Base-by-base conservation (phyloP, 768 basidiomycete genomes). In the Suillus occidentalis region DNA sequence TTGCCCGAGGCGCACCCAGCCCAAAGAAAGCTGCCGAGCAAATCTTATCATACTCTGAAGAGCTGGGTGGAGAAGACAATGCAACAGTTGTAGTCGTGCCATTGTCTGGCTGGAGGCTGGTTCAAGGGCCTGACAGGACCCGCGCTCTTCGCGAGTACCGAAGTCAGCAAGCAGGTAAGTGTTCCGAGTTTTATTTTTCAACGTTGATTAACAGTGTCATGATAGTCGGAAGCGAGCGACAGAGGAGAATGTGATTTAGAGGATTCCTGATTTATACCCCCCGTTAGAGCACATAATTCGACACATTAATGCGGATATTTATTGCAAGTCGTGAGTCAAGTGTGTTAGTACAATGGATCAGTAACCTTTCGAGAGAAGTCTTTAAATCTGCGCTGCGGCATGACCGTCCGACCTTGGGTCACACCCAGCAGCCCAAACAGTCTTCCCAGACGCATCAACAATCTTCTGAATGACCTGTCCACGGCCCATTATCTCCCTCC, bases 381-480 rank as follows among this genome's bases (percentile, higher is more conserved):
- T 62, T 78, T 76, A 95, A 61, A 96, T 94, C 72, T 97, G 94
- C 20, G 89, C 87, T 22, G 85, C 87, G 42, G 94, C 96, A 72
- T 94, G 91, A 16, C 95, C 95, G 75, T 97, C 95, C 20, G 85
- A 91, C 42, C 95, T 86, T 63, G 85, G 86, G 75, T 99, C 97
- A 5, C 91, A 94, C 7, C 96, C 97, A 28, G 93, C 97, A 1
- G 92, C 95, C 97, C 97, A 99, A 6, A 96, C 90, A n/a, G 84
- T 79, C 73, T 78, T 81, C 16, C 93, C 92, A 36, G 87, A 86
- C 56, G 77, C 78, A 72, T 89, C 85, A 8, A 83, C 78, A 22
- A 92, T 75, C 74, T 85, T 90, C 77, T 97, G 95, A 68, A 99
- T 97, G 63, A 98, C 80, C 79, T 98, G 94, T 6, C 94, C 94